Percentiles rank a stretch among this genome's conserved stretches.
phyloP scores from a whole-genome alignment of 108 stramenopile genomes.

The Cyclotella baltica region DNA sequence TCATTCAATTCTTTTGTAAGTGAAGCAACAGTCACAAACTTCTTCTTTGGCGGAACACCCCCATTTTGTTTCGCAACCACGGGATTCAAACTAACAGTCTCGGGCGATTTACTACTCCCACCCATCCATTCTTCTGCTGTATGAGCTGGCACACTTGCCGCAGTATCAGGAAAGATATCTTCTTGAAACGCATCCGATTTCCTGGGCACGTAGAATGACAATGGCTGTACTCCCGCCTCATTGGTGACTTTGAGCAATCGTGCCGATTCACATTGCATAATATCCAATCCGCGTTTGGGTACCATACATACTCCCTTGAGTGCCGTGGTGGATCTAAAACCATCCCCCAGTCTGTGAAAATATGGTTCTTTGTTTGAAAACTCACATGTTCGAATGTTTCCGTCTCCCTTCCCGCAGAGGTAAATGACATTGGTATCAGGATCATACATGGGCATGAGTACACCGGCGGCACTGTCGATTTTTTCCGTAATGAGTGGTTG shows the following conservation, averaged over 20 bases:
- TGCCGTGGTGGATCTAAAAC: constrained; percentile 92
- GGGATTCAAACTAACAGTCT: constrained; percentile 86
- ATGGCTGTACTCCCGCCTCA: constrained; percentile 89
- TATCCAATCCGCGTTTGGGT: constrained; percentile 96
- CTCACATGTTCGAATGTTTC: constrained; percentile 96
- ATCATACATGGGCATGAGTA: constrained; percentile 97
- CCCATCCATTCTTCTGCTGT: constrained; percentile 92
- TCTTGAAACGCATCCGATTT: constrained; percentile 98
- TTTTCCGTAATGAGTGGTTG: constrained; percentile 81
- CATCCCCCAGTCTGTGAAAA: constrained; percentile 87
- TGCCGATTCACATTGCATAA: constrained; percentile 94
- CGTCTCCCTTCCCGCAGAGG: constrained; percentile 99
- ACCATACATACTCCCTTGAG: constrained; percentile 97
- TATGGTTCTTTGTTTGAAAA: constrained; percentile 93
- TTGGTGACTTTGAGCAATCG: constrained; percentile 96
- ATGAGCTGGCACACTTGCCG: constrained; percentile 86
- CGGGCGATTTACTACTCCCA: constrained; percentile 89
- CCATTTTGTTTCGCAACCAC: constrained; percentile 11
- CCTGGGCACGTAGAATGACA: constrained; percentile 96
- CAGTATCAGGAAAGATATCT: constrained; percentile 96
- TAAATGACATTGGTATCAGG: constrained; percentile 92
- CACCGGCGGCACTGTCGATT: constrained; percentile 97
- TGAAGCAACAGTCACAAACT: constrained; percentile 70
- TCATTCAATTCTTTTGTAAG: constrained; percentile 78
- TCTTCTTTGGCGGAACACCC: constrained; percentile 50